phyloP scores from a whole-genome alignment of 345 rosid species.

The Citrus inodora region DNA sequence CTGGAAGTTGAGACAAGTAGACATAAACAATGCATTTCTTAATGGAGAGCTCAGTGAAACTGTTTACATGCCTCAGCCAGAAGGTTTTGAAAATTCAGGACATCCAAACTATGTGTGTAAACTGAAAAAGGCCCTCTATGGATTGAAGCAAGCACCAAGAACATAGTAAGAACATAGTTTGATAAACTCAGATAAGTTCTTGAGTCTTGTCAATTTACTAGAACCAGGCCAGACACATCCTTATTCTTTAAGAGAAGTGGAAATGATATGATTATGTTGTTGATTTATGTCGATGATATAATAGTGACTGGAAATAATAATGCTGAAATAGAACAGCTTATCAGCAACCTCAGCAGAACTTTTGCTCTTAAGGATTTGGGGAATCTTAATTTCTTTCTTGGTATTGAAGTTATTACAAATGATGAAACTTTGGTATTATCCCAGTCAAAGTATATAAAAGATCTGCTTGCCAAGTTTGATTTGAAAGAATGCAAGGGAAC shows the following conservation, averaged over 20 bases:
- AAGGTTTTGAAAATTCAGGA: not conserved
- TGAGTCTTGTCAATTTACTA: not conserved
- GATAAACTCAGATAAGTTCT: not conserved
- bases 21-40: not conserved
- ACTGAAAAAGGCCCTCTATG: not conserved
- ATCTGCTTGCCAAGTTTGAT: too few relatives aligned
- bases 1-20: not conserved
- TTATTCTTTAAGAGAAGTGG: not conserved
- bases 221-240: fast-evolving
- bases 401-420: too few relatives aligned
- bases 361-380: not conserved
- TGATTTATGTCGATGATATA: not conserved
- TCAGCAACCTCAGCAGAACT: fast-evolving
- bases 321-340: fast-evolving
- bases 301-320: not conserved
- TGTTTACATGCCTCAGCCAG: not conserved
- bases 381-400: not conserved
- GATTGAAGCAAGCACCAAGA: not conserved
- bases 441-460: too few relatives aligned
- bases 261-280: fast-evolving
- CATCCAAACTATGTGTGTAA: not conserved
- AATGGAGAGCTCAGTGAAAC: not conserved
- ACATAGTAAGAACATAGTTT: not conserved
- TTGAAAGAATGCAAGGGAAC: not conserved
- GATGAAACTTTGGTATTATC: not conserved